A percentile compares a stretch with the other conserved stretches of the same genome.
These are phyloP conservation scores for Pythium brachiatum DNA, from an alignment of 352 stramenopile species.

Conservation along the genomic window DNA sequence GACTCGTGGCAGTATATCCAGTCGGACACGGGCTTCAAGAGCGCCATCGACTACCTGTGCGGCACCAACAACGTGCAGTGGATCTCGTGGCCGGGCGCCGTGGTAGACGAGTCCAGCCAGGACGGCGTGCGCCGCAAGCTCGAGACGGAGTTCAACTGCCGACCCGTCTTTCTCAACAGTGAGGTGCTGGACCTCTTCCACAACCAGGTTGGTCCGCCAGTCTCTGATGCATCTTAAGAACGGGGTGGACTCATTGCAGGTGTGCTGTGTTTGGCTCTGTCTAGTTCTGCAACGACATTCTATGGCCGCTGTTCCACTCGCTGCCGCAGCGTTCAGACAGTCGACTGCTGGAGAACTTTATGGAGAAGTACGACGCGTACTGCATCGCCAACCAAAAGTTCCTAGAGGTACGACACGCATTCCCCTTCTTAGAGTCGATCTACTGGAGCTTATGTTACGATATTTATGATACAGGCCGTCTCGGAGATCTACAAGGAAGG, in stretches of 20 bases:
- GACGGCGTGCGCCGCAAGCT: conserved; percentile 72
- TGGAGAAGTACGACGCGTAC: conserved; percentile 87
- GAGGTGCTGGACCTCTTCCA: conserved; percentile 85
- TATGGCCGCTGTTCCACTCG: conserved; percentile 91
- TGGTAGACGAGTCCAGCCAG: conserved; percentile 77
- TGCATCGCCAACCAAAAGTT: conserved; percentile 86
- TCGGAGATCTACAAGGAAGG: conserved; percentile 84
- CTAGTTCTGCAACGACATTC: conserved; percentile 87
- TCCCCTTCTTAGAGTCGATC: neutral
- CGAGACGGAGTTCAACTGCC: conserved; percentile 80
- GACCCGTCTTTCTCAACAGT: conserved; percentile 77
- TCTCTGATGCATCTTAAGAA: too few relatives aligned
- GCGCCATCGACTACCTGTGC: conserved; percentile 70
- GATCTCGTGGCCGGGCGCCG: conserved; percentile 86
- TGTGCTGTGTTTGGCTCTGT: neutral
- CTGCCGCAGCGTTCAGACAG: conserved; percentile 75
- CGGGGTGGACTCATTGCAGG: neutral
- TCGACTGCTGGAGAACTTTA: conserved; percentile 77
- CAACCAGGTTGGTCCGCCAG: conserved; percentile 40
- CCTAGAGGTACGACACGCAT: conserved; percentile 41
- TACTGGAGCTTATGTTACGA: conserved; percentile 9
- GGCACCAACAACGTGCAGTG: conserved; percentile 85
- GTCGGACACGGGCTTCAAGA: conserved; percentile 64
- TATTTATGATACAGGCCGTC: conserved; percentile 28
- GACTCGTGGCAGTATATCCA: conserved; percentile 75